These are phyloP conservation scores for Pecoramyces ruminantium DNA, from an alignment of 192 early-diverging fungal genomes.

Conservation along the genomic window DNA sequence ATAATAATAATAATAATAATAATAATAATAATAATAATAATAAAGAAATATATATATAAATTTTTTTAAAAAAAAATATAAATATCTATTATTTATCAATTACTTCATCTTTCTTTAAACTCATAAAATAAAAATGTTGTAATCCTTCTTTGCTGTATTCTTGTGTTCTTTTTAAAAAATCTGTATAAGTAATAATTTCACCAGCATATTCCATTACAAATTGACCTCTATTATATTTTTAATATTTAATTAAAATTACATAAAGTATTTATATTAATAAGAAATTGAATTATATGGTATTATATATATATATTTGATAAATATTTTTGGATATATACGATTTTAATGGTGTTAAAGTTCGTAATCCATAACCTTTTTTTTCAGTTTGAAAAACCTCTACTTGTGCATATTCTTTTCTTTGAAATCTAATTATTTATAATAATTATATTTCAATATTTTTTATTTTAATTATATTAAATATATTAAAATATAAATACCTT, in stretches of 20 bases:
- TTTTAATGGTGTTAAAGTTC: slow-evolving; percentile 22
- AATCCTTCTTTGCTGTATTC: slow-evolving; percentile 67
- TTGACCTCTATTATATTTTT: slow-evolving; percentile 38
- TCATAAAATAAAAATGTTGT: slow-evolving; percentile 98
- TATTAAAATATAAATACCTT: slow-evolving; percentile 18
- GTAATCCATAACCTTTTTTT: slow-evolving; percentile 87
- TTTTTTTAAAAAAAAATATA: too few species aligned
- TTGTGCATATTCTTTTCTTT: slow-evolving; percentile 62
- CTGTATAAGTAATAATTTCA: slow-evolving; percentile 68
- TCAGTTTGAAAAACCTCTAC: slow-evolving; percentile 79
- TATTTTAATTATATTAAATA: neutral
- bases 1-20: neutral
- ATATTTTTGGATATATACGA: neutral
- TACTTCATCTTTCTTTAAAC: slow-evolving; percentile 75
- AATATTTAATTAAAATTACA: too few species aligned
- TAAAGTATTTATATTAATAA: too few species aligned
- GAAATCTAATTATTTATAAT: slow-evolving; percentile 45
- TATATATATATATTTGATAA: too few species aligned
- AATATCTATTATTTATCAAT: too few species aligned
- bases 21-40: slow-evolving; percentile 4
- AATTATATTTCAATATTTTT: too few species aligned
- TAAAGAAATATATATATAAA: too few species aligned
- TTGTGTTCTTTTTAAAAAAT: slow-evolving; percentile 65
- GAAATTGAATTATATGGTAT: too few species aligned
- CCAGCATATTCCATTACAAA: slow-evolving; percentile 98